These are phyloP conservation scores for Panellus pusillus DNA, from an alignment of 768 basidiomycete genomes.

Conservation along the genomic window DNA sequence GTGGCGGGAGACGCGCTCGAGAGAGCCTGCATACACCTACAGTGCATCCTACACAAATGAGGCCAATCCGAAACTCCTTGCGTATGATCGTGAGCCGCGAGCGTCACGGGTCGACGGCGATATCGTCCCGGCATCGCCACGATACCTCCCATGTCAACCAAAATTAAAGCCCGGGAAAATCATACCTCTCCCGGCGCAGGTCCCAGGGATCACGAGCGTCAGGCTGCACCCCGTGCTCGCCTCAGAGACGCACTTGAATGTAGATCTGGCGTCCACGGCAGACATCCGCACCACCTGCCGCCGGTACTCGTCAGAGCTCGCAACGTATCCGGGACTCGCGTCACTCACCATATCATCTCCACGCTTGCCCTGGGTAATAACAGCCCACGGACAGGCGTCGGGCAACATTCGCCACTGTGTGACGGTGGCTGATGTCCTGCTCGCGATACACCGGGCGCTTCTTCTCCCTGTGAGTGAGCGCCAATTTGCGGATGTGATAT, in stretches of 20 bases:
- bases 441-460: neutral
- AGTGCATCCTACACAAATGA: too few species aligned
- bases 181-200: too few species aligned
- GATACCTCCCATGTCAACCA: too few species aligned
- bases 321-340: conserved; percentile 14
- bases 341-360: conserved; percentile 11
- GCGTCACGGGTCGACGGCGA: too few species aligned
- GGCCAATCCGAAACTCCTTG: too few species aligned
- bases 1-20: too few species aligned
- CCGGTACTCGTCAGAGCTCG: neutral
- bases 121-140: too few species aligned
- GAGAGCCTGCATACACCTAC: too few species aligned
- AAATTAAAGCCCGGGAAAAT: too few species aligned
- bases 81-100: too few species aligned
- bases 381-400: conserved; percentile 1
- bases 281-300: neutral
- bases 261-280: neutral
- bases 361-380: conserved; percentile 15
- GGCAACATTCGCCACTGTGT: neutral
- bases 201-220: too few species aligned
- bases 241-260: neutral
- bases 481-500: neutral
- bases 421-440: conserved; percentile 1
- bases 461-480: neutral
- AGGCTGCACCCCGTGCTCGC: too few species aligned